A percentile compares a stretch with the other conserved stretches of the same genome.
These are phyloP conservation scores for Aurantiochytrium sp. DNA, from an alignment of 108 stramenopile species.

Conservation along the genomic window DNA sequence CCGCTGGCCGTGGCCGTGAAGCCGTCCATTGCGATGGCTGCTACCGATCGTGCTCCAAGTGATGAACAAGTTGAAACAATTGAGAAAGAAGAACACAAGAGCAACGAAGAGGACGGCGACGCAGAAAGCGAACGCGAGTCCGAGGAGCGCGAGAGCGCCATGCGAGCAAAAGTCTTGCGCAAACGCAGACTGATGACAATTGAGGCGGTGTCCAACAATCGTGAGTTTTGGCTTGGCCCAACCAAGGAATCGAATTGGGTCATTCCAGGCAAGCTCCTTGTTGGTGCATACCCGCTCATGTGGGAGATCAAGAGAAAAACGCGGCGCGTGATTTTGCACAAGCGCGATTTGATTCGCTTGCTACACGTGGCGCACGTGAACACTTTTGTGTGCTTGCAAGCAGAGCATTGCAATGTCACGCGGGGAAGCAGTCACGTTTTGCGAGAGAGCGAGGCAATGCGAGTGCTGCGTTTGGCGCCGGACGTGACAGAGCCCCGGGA, in stretches of 20 bases:
- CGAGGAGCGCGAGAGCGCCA: no score
- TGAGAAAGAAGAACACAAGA: background rate
- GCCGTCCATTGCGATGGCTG: no score
- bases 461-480: background rate
- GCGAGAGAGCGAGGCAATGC: background rate
- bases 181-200: background rate
- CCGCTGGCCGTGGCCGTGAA: no score
- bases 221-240: background rate
- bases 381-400: constrained; percentile 53
- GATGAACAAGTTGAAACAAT: no score
- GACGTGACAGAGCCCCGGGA: background rate
- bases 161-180: background rate
- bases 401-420: constrained; percentile 26
- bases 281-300: constrained; percentile 26
- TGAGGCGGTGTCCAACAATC: background rate
- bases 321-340: background rate
- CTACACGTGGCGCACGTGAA: constrained; percentile 33
- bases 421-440: background rate
- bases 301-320: background rate
- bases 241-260: constrained; percentile 26
- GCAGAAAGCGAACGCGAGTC: background rate
- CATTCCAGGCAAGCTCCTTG: constrained; percentile 16
- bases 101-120: background rate
- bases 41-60: no score
- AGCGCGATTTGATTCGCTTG: background rate